Base-by-base conservation (phyloP, 805 yeast genomes). In the Pichia scutulata region DNA sequence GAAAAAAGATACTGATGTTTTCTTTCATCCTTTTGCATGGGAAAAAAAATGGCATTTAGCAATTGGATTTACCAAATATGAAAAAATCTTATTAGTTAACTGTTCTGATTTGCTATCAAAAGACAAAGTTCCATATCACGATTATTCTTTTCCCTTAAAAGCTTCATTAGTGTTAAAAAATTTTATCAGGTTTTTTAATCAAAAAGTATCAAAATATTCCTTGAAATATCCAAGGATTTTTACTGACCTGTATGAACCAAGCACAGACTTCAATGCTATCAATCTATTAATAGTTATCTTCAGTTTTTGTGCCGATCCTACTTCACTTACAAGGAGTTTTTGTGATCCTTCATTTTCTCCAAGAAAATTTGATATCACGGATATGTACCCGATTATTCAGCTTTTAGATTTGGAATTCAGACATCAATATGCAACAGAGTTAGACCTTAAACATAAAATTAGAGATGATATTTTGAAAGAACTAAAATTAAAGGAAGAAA, bases 11-110 rank as follows among this genome's bases (percentile, higher is more conserved):
- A 47, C 55, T 16, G 61, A 58, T n/a, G 41, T 65, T 22, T 50
- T 60, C 9, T 58, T 67, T 42, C 66, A 62, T 45, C 71, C 71
- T 4, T 65, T 67, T 37, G 47, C 44, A 19, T 64, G 65, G 64
- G 55, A 55, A 13, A 57, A 58, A 24, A 58, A 63, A 39, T 67
- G 70, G 70, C 68, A 67, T 52, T 49, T 67, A 19, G 69, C 68
- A 1, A 51, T 67, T 22, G 68, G 63, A 21, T 61, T 67, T 43
- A 55, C 54, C 36, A 46, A 55, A 10, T 48, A 50, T 28, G 55
- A 56, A 25, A 62, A 59, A 44, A 52, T 66, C 14, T 56, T 66
- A 3, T 46, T 66, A 18, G 45, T 66, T 8, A 52, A 66, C 50
- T 66, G 70, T 48, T 59, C 65, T 2, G 47, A 52, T 22, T 50